A percentile compares a stretch with the other conserved stretches of the same genome.
phyloP scores from a whole-genome alignment of 1,284 basidiomycete genomes.

The Anthracocystis panici-leucophaei region DNA sequence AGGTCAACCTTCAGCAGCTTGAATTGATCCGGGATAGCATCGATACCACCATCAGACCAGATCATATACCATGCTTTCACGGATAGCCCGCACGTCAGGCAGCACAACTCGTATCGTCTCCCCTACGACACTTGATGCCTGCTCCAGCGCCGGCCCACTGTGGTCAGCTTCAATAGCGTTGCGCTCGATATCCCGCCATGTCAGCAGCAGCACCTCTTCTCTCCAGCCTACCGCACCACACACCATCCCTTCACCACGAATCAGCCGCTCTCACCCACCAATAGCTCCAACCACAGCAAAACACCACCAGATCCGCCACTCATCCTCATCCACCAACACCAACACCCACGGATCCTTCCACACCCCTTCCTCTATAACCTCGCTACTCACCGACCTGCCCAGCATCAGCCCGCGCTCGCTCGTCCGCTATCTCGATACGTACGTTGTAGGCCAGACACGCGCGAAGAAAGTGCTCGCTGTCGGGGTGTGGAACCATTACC shows the following conservation, averaged over 20 bases:
- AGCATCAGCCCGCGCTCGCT: constrained; percentile 73
- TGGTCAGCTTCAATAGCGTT: too few relatives aligned
- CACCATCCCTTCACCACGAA: neutral
- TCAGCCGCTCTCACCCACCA: neutral
- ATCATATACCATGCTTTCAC: constrained; percentile 7
- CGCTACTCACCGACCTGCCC: constrained; percentile 19
- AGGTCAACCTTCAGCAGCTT: neutral
- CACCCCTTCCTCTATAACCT: constrained; percentile 7
- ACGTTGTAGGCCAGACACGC: constrained; percentile 89
- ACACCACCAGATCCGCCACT: constrained; percentile 3
- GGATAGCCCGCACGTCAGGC: neutral
- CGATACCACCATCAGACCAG: neutral
- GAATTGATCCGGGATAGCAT: too few relatives aligned
- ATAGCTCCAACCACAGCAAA: neutral
- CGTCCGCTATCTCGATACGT: constrained; percentile 86
- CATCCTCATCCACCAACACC: neutral
- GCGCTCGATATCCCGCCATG: too few relatives aligned
- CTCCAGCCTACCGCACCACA: neutral
- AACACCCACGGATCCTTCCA: constrained; percentile 27
- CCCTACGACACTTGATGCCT: neutral
- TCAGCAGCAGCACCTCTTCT: too few relatives aligned
- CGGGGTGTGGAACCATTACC: constrained; percentile 70
- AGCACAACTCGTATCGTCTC: neutral
- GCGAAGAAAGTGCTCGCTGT: constrained; percentile 94
- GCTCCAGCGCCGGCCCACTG: neutral